Evolutionary conservation across 2,329 filamentous ascomycete species (phyloP).

Genomic region (Curvularia verruculosa): DNA sequence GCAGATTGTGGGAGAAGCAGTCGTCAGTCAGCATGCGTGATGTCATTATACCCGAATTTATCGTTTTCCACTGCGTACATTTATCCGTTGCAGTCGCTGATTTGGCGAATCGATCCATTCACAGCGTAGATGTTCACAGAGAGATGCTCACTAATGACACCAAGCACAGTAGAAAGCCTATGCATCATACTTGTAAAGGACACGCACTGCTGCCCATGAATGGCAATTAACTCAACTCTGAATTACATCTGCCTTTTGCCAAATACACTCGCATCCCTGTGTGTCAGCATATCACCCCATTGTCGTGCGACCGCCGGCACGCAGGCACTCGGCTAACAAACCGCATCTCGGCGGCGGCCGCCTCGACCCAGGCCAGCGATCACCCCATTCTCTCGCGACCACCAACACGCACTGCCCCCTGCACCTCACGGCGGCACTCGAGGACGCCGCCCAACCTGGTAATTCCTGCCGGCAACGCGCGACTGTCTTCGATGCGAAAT

Average conservation of each 20-base stretch:
- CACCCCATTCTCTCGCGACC: slow-evolving; percentile 37
- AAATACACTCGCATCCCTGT: not conserved
- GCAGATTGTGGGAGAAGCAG: not conserved
- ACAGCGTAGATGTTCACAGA: not conserved
- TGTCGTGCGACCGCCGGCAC: not conserved
- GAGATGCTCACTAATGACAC: not conserved
- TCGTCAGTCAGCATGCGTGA: not conserved
- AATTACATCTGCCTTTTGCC: not conserved
- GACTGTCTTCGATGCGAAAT: slow-evolving; percentile 1
- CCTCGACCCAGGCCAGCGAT: slow-evolving; percentile 17
- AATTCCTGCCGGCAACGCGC: slow-evolving; percentile 13
- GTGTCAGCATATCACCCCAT: slow-evolving; percentile 13
- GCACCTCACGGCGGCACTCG: slow-evolving; percentile 5
- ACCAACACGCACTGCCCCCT: not conserved
- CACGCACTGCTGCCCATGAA: not conserved
- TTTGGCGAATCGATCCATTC: not conserved
- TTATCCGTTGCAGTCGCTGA: not conserved
- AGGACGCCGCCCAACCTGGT: not conserved
- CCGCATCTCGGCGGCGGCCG: slow-evolving; percentile 26
- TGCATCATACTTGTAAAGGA: not conserved
- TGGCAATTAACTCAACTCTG: not conserved
- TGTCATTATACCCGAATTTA: slow-evolving; percentile 1
- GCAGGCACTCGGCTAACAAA: slow-evolving; percentile 8
- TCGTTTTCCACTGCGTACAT: not conserved
- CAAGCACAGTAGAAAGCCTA: not conserved